These are phyloP conservation scores for Scleroderma citrinum DNA, from an alignment of 768 basidiomycete species.

Conservation along the genomic window DNA sequence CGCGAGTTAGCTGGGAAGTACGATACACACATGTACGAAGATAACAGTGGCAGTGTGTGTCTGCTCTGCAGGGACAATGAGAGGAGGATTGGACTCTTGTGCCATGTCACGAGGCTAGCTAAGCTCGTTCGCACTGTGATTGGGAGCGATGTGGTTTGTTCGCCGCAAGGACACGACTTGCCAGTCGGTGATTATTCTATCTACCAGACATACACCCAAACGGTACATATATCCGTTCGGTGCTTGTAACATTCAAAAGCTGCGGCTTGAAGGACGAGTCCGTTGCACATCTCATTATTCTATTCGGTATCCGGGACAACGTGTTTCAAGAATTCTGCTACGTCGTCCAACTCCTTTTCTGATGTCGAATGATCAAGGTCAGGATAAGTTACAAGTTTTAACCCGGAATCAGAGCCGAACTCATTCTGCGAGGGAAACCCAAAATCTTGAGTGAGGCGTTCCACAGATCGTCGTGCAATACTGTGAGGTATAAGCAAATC, in stretches of 20 bases:
- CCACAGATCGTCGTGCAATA: constrained; percentile 7
- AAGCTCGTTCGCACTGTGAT: background rate
- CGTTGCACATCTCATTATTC: background rate
- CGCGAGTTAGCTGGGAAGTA: background rate
- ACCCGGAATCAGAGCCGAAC: background rate
- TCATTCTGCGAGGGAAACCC: constrained; percentile 6
- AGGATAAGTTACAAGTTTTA: background rate
- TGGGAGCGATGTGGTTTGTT: background rate
- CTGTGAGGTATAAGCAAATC: constrained; percentile 12
- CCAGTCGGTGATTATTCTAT: too few species aligned
- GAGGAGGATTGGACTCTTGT: background rate
- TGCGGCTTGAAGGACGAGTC: too few species aligned
- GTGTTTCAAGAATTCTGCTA: constrained; percentile 11
- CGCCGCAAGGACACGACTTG: too few species aligned
- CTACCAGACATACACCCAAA: background rate
- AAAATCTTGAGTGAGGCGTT: constrained; percentile 13
- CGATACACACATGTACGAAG: constrained; percentile 66
- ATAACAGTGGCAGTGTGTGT: constrained; percentile 81
- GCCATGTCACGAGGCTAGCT: too few species aligned
- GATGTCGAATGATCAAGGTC: constrained; percentile 9
- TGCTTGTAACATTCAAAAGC: background rate
- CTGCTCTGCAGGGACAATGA: constrained; percentile 37
- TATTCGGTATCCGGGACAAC: constrained; percentile 8
- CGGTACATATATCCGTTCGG: background rate
- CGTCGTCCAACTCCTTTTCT: constrained; percentile 13